phyloP scores from a whole-genome alignment of 176 grass and related monocot genomes.

The Dendrocalamus sinicus region DNA sequence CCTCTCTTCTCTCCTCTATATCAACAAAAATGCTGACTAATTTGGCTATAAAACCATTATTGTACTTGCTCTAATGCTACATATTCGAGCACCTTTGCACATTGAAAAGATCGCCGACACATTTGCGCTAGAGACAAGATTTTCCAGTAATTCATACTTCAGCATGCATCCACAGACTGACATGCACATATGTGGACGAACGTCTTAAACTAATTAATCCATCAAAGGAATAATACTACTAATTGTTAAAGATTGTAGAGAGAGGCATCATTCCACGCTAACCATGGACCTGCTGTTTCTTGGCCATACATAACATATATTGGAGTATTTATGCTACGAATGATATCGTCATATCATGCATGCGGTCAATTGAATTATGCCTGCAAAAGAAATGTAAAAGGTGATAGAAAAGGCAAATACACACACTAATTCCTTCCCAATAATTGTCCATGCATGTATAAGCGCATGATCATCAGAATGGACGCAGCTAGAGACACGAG shows the following conservation, averaged over 20 bases:
- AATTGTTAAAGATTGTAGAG: background rate
- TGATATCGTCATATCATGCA: background rate
- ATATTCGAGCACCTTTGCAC: constrained; percentile 16
- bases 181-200: background rate
- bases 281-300: background rate
- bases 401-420: background rate
- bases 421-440: background rate
- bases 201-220: constrained; percentile 1
- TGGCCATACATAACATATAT: background rate
- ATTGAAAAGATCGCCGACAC: constrained; percentile 7
- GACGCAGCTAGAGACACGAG: constrained; percentile 31
- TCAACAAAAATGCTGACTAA: no score
- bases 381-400: background rate
- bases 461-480: constrained; percentile 17
- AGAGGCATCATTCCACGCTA: background rate
- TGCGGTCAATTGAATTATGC: background rate
- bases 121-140: constrained; percentile 35
- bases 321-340: background rate
- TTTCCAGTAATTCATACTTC: constrained; percentile 21
- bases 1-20: no score
- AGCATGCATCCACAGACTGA: background rate
- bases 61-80: background rate
- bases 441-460: background rate
- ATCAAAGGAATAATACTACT: background rate
- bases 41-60: no score